These are phyloP conservation scores for Boletus edulis DNA, from an alignment of 768 basidiomycete genomes.

Conservation along the genomic window DNA sequence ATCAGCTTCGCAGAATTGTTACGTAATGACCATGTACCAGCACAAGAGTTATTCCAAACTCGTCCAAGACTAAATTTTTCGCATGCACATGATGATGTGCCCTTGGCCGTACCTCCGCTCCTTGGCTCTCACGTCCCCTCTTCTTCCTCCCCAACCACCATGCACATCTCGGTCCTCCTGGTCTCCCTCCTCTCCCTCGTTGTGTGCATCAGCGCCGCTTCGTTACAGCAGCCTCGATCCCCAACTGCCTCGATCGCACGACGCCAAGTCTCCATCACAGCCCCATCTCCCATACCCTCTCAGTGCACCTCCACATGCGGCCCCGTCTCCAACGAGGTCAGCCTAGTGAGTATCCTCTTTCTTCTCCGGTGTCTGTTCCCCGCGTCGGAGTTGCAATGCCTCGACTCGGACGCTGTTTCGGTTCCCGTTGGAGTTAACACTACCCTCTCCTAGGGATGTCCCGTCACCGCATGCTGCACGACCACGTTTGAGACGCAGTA, in stretches of 20 bases:
- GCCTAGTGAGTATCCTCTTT: constrained; percentile 15
- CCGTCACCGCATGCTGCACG: constrained; percentile 37
- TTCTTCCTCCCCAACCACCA: constrained; percentile 2
- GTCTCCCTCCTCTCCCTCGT: background rate
- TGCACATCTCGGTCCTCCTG: constrained; percentile 7
- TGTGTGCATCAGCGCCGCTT: constrained; percentile 1
- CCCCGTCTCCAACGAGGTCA: constrained; percentile 24
- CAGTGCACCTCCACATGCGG: constrained; percentile 23
- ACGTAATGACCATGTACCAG: no score
- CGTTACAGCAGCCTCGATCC: background rate
- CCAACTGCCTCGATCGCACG: background rate
- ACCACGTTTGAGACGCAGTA: constrained; percentile 37
- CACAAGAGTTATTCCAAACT: no score
- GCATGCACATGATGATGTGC: no score
- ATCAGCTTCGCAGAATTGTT: constrained; percentile 9
- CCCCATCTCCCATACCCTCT: constrained; percentile 17
- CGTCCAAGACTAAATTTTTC: no score
- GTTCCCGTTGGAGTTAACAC: no score
- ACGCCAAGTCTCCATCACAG: constrained; percentile 19
- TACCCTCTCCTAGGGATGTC: constrained; percentile 23
- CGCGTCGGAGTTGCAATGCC: constrained; percentile 7
- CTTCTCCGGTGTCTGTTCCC: background rate
- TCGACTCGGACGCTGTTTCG: no score
- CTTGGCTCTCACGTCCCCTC: constrained; percentile 1
- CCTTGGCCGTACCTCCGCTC: no score